These are phyloP conservation scores for Microthlaspi erraticum DNA, from an alignment of 345 rosid genomes.

Conservation along the genomic window DNA sequence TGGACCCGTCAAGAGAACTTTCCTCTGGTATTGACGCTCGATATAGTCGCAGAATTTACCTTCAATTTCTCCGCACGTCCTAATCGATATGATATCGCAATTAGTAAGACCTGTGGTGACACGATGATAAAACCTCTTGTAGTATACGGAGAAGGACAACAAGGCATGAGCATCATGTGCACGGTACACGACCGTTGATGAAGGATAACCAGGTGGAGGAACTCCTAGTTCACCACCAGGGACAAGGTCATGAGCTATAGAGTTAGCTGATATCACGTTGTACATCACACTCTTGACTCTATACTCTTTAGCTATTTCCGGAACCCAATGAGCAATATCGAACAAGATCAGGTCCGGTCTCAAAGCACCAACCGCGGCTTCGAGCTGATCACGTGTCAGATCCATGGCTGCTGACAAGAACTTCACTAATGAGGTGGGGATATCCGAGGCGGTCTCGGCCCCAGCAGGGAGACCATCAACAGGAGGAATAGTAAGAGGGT, in stretches of 20 bases:
- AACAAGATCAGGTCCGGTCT: conserved; percentile 46
- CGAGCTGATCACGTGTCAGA: conserved; percentile 42
- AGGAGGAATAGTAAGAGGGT: conserved; percentile 47
- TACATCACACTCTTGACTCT: conserved; percentile 22
- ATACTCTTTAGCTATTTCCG: conserved; percentile 18
- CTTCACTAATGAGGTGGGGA: conserved; percentile 12
- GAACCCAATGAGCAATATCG: conserved; percentile 43
- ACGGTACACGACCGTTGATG: conserved; percentile 20
- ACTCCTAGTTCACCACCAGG: conserved; percentile 30
- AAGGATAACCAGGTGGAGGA: conserved; percentile 46
- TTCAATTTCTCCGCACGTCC: conserved; percentile 51
- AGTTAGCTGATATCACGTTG: conserved; percentile 14
- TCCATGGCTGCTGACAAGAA: conserved; percentile 29
- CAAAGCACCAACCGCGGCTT: conserved; percentile 26
- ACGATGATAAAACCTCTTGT: conserved; percentile 35
- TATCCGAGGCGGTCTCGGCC: conserved; percentile 45
- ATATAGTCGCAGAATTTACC: conserved; percentile 50
- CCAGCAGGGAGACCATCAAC: conserved; percentile 50
- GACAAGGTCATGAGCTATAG: conserved; percentile 31
- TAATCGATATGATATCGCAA: conserved; percentile 48
- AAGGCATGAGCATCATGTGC: conserved; percentile 25
- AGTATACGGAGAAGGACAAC: conserved; percentile 2
- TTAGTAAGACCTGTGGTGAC: conserved; percentile 14
- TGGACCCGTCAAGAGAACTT: conserved; percentile 50
- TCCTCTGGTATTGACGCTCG: conserved; percentile 3